phyloP scores from a whole-genome alignment of 495 filamentous ascomycete species.

The Penicillium canariense region DNA sequence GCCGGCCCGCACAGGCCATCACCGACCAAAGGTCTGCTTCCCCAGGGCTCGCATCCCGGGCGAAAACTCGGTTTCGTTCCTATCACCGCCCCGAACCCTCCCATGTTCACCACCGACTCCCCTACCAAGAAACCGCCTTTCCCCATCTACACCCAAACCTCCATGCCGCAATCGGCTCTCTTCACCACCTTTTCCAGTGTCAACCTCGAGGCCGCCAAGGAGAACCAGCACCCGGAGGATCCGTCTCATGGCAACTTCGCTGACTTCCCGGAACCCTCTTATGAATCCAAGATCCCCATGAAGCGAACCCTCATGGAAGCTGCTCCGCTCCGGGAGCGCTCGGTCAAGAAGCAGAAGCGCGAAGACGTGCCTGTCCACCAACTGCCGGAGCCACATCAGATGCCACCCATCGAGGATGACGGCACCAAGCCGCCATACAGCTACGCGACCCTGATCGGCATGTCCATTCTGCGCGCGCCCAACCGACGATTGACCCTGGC shows the following conservation, averaged over 20 bases:
- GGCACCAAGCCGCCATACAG: constrained; percentile 86
- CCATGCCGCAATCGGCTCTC: constrained; percentile 61
- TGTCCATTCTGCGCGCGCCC: constrained; percentile 89
- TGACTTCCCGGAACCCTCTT: constrained; percentile 53
- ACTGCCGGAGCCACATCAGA: constrained; percentile 70
- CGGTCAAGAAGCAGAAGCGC: constrained; percentile 59
- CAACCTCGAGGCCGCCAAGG: constrained; percentile 53
- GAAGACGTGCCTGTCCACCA: constrained; percentile 46
- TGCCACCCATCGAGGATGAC: constrained; percentile 80
- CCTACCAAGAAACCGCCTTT: constrained; percentile 73
- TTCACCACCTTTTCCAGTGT: constrained; percentile 61
- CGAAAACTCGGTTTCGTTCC: constrained; percentile 51
- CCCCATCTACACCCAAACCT: constrained; percentile 34
- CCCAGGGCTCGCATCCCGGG: constrained; percentile 36
- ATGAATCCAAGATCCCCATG: constrained; percentile 56
- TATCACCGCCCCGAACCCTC: constrained; percentile 67
- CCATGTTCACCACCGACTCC: constrained; percentile 75
- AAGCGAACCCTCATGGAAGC: constrained; percentile 74
- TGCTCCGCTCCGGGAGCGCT: constrained; percentile 68
- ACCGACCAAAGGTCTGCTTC: constrained; percentile 51
- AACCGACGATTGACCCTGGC: constrained; percentile 81
- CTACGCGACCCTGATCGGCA: constrained; percentile 94
- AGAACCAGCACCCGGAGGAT: constrained; percentile 56
- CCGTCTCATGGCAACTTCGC: constrained; percentile 50
- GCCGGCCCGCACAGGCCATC: constrained; percentile 54